Conservation (phyloP, 257 asterid species). For the Fraxinus quadrangulata region DNA sequence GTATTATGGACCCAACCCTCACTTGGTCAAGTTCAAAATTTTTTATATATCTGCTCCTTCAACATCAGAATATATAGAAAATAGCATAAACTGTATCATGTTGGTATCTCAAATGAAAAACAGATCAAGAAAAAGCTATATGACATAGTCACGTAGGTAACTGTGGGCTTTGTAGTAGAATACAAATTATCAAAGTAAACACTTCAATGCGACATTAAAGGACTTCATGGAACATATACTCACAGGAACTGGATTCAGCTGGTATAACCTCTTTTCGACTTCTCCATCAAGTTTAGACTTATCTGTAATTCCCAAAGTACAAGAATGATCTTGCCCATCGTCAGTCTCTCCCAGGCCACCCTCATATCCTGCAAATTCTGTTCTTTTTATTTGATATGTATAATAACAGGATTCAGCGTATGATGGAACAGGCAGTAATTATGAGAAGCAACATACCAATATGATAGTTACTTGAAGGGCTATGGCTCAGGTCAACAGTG, state of each 20-base stretch:
- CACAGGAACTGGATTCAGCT: conserved; percentile 76
- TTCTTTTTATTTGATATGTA: conserved; percentile 26
- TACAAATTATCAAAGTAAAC: conserved; percentile 8
- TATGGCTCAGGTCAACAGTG: conserved; percentile 45
- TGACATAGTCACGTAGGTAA: conserved; percentile 3
- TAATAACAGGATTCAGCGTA: conserved; percentile 17
- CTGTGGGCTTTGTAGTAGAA: conserved; percentile 14
- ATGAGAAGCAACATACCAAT: conserved; percentile 41
- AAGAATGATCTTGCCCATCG: conserved; percentile 60
- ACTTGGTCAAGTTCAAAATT: not conserved
- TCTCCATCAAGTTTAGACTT: conserved; percentile 82
- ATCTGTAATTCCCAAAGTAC: conserved; percentile 67
- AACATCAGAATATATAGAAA: not conserved
- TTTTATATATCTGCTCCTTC: not conserved
- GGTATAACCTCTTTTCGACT: conserved; percentile 81
- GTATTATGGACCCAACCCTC: not conserved
- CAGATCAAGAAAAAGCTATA: conserved; percentile 11
- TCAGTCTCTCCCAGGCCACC: conserved; percentile 46
- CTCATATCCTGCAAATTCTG: conserved; percentile 48
- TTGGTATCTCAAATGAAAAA: conserved; percentile 1
- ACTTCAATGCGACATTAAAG: conserved; percentile 13
- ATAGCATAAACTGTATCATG: conserved; percentile 6
- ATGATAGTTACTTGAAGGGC: conserved; percentile 50
- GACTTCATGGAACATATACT: conserved; percentile 32
- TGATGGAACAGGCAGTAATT: conserved; percentile 18